Evolutionary conservation across 768 basidiomycete species (phyloP).

Genomic region (Neoboletus magnificus): DNA sequence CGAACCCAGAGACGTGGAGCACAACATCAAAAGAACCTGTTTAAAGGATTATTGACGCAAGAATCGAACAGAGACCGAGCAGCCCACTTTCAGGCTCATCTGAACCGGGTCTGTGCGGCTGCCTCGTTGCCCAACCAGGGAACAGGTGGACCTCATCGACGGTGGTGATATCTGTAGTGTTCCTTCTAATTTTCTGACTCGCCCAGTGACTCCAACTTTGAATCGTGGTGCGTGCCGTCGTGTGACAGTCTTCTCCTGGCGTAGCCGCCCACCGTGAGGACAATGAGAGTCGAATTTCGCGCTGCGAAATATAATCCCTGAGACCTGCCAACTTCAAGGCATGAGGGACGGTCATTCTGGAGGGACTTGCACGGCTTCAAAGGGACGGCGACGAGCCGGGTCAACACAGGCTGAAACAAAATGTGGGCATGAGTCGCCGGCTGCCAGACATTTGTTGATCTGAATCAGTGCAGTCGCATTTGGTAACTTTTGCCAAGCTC

Average conservation of each 20-base stretch:
- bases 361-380: conserved; percentile 7
- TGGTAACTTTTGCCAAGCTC: too few relatives aligned
- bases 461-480: neutral
- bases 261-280: conserved; percentile 15
- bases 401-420: conserved; percentile 5
- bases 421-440: conserved; percentile 14
- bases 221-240: conserved; percentile 19
- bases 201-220: conserved; percentile 65
- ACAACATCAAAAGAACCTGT: conserved; percentile 65
- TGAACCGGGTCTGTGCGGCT: conserved; percentile 34
- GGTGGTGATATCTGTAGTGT: conserved; percentile 20
- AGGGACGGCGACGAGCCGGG: neutral
- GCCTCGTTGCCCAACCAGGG: conserved; percentile 76
- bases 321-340: conserved; percentile 36
- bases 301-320: conserved; percentile 49
- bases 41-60: neutral
- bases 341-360: conserved; percentile 28
- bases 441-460: too few relatives aligned
- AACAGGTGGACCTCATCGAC: conserved; percentile 58
- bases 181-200: conserved; percentile 48
- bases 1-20: conserved; percentile 76
- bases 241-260: conserved; percentile 21
- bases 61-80: neutral
- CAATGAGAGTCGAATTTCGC: conserved; percentile 36
- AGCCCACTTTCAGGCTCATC: conserved; percentile 27